Conservation (phyloP, 1,139 yeast genomes). For the Yamadazyma dendronema region DNA sequence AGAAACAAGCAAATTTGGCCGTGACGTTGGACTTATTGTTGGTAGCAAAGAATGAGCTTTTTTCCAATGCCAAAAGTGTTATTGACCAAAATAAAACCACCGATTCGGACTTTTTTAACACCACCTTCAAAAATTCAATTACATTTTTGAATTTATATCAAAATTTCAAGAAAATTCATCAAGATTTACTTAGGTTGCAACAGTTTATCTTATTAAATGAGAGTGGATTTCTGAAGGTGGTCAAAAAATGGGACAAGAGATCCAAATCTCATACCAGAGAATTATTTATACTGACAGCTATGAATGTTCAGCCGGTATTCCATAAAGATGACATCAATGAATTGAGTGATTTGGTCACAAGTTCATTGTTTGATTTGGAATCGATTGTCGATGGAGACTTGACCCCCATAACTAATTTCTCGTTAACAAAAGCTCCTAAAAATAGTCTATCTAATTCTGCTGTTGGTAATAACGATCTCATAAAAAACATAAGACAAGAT, state of each 20-base stretch:
- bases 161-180: constrained; percentile 84
- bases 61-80: constrained; percentile 36
- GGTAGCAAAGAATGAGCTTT: constrained; percentile 65
- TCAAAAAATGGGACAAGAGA: constrained; percentile 97
- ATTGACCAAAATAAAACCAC: constrained; percentile 13
- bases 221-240: constrained; percentile 91
- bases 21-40: constrained; percentile 73
- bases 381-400: constrained; percentile 80
- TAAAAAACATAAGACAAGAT: constrained; percentile 7
- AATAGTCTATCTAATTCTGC: not conserved
- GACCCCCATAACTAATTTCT: constrained; percentile 17
- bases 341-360: constrained; percentile 78
- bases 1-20: constrained; percentile 83
- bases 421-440: constrained; percentile 4
- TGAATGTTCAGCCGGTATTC: constrained; percentile 94
- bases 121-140: constrained; percentile 42
- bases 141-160: constrained; percentile 62
- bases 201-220: constrained; percentile 93
- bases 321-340: constrained; percentile 85
- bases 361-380: constrained; percentile 77
- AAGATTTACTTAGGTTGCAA: constrained; percentile 82
- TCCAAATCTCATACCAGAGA: constrained; percentile 94
- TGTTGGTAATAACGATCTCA: constrained; percentile 3
- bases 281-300: constrained; percentile 85
- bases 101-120: constrained; percentile 16